These are phyloP conservation scores for Diplosphaera chodatii DNA, from an alignment of 139 green algal species.

Conservation along the genomic window DNA sequence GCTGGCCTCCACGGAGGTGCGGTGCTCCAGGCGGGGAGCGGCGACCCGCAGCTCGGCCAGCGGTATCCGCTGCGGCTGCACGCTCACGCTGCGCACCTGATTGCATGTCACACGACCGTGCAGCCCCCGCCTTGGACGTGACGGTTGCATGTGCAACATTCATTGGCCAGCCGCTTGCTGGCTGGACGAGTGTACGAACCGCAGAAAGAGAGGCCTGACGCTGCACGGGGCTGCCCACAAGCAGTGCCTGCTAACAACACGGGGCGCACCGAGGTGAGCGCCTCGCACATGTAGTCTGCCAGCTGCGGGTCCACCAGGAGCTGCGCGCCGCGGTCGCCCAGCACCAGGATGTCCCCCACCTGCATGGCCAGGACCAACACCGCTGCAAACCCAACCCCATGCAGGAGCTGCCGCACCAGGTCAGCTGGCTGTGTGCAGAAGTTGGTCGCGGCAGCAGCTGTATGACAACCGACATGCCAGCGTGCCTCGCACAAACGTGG, in stretches of 20 bases:
- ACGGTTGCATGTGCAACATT: too few species aligned
- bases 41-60: constrained; percentile 44
- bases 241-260: too few species aligned
- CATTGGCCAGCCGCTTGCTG: too few species aligned
- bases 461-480: too few species aligned
- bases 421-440: too few species aligned
- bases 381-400: neutral
- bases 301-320: constrained; percentile 62
- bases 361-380: neutral
- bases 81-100: constrained; percentile 60
- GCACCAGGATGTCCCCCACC: constrained; percentile 61
- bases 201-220: too few species aligned
- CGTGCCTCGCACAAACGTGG: too few species aligned
- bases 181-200: too few species aligned
- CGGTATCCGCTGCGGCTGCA: constrained; percentile 29
- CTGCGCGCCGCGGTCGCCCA: constrained; percentile 68
- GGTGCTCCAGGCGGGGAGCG: constrained; percentile 33
- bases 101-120: neutral
- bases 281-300: constrained; percentile 56
- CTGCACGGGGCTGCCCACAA: too few species aligned
- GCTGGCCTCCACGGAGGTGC: constrained; percentile 60
- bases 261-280: constrained; percentile 47
- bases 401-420: too few species aligned
- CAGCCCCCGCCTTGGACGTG: too few species aligned
- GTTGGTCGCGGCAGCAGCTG: too few species aligned